Conservation (phyloP, 345 rosid genomes). For the Euphorbia tirucalli region DNA sequence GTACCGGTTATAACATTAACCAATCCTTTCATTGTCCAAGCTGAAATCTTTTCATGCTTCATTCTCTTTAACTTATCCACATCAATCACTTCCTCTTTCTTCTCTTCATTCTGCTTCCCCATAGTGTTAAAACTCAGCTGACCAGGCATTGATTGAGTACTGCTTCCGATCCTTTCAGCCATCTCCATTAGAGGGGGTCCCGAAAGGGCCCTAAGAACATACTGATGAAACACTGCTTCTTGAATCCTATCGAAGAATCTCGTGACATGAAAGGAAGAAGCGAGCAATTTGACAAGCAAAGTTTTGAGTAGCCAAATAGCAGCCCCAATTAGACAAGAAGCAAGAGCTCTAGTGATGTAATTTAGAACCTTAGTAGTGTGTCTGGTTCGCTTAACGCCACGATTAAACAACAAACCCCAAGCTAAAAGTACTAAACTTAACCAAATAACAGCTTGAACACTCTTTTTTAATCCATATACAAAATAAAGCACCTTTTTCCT, state of each 20-base stretch:
- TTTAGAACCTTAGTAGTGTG: conserved; percentile 33
- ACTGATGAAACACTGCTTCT: conserved; percentile 63
- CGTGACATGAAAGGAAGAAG: conserved; percentile 50
- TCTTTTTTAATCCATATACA: conserved; percentile 50
- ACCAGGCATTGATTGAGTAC: conserved; percentile 20
- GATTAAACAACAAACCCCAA: conserved; percentile 50
- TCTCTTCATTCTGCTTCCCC: conserved; percentile 26
- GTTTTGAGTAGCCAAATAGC: conserved; percentile 53
- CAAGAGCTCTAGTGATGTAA: conserved; percentile 43
- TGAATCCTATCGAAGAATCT: conserved; percentile 68
- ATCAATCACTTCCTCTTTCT: conserved; percentile 55
- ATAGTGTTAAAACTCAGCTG: conserved; percentile 46
- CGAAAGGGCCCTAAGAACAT: conserved; percentile 46
- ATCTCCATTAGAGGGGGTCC: conserved; percentile 61
- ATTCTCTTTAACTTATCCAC: conserved; percentile 62
- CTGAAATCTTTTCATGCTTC: conserved; percentile 58
- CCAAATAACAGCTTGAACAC: conserved; percentile 52
- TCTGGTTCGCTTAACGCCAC: conserved; percentile 41
- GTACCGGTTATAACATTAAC: conserved; percentile 48
- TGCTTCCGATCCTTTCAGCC: conserved; percentile 33
- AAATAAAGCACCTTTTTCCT: conserved; percentile 66
- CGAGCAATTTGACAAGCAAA: conserved; percentile 45
- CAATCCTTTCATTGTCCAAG: conserved; percentile 76
- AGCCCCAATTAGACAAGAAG: conserved; percentile 42
- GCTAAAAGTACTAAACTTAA: conserved; percentile 46